Evolutionary conservation across 1,284 basidiomycete genomes (phyloP).

Genomic region (Singerocomus rubriflavus): DNA sequence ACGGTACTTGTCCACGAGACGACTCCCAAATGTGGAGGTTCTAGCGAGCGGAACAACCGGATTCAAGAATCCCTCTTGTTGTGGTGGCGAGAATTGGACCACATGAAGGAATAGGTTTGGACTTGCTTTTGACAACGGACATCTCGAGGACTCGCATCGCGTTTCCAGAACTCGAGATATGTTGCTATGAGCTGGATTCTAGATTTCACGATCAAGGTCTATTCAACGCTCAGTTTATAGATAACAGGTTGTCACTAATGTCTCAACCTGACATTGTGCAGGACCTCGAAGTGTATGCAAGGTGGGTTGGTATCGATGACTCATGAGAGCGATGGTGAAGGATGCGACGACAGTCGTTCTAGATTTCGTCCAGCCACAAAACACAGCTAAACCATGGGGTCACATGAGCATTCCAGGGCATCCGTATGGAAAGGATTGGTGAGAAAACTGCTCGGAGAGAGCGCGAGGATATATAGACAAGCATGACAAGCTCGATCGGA

Average conservation of each 20-base stretch:
- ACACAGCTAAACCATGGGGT: not conserved
- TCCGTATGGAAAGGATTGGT: not conserved
- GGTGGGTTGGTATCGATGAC: not conserved
- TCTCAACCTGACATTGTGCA: not conserved
- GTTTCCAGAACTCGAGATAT: not conserved
- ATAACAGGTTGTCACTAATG: not conserved
- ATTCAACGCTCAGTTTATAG: not conserved
- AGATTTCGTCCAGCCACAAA: not conserved
- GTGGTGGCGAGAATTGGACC: not conserved
- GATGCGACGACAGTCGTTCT: not conserved
- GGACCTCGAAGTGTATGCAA: not conserved
- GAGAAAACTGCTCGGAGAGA: not conserved
- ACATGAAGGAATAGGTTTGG: not conserved
- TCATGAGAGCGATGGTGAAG: too few species aligned
- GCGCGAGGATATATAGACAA: not conserved
- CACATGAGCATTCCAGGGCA: not conserved
- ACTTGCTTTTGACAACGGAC: not conserved
- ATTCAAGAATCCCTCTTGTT: constrained; percentile 21
- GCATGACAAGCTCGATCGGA: not conserved
- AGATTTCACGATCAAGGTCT: not conserved
- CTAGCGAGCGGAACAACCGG: constrained; percentile 45
- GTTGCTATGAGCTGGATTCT: not conserved
- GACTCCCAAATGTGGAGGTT: constrained; percentile 19
- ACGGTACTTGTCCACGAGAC: too few species aligned
- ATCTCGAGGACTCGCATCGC: not conserved